Conservation (phyloP, 2,329 filamentous ascomycete species). For the Diaporthe sp. region DNA sequence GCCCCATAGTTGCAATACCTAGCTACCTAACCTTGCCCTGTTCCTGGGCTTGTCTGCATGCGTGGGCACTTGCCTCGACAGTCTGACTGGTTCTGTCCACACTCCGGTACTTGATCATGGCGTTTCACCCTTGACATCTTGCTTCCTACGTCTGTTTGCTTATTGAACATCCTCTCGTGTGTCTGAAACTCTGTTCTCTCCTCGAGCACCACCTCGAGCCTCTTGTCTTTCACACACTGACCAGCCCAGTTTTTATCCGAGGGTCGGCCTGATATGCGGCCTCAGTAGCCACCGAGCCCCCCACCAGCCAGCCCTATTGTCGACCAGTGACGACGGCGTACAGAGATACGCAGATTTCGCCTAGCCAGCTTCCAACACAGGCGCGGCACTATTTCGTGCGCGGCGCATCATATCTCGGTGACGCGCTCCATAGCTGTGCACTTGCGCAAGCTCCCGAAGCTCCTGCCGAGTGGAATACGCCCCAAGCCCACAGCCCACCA, state of each 20-base stretch:
- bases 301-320: slow-evolving; percentile 39
- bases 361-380: slow-evolving; percentile 1
- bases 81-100: slow-evolving; percentile 38
- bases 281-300: slow-evolving; percentile 34
- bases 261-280: slow-evolving; percentile 42
- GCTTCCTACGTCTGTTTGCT: slow-evolving; percentile 19
- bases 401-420: slow-evolving; percentile 1
- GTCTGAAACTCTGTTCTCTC: slow-evolving; percentile 36
- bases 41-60: slow-evolving; percentile 31
- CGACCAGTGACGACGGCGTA: slow-evolving; percentile 33
- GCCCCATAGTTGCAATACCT: slow-evolving; percentile 13
- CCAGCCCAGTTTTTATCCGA: slow-evolving; percentile 36
- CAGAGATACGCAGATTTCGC: slow-evolving; percentile 33
- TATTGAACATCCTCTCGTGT: slow-evolving; percentile 34
- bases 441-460: slow-evolving; percentile 40
- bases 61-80: slow-evolving; percentile 28
- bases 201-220: slow-evolving; percentile 16
- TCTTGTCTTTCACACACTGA: slow-evolving; percentile 26
- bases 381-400: neutral
- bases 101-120: slow-evolving; percentile 37
- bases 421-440: slow-evolving; percentile 40
- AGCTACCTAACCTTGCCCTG: slow-evolving; percentile 9
- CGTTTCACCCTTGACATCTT: slow-evolving; percentile 40
- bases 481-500: slow-evolving; percentile 44
- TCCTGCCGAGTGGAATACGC: slow-evolving; percentile 23